Base-by-base conservation (phyloP, 768 basidiomycete genomes). In the Paxillus ammoniavirescens region DNA sequence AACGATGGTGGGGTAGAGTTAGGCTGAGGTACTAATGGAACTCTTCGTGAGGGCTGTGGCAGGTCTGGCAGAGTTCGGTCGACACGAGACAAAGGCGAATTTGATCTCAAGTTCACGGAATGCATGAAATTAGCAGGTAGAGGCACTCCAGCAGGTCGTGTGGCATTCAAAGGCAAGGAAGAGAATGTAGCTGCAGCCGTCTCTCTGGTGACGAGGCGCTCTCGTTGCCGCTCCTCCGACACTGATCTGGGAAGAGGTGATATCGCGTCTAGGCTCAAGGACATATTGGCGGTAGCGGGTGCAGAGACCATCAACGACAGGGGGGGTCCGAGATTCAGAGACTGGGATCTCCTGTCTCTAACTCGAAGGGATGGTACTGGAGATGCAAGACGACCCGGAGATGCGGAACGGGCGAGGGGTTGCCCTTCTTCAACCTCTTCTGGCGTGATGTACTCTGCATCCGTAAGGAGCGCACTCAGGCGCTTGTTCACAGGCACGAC, bases 401-500 rank as follows among this genome's bases (percentile, higher is more conserved):
- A 43, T 48, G 47, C 46, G 42, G 49, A 40, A 47, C 57, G 17
- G 43, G 53, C 59, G 58, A 30, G 68, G 57, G 48, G 69, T 35
- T 18, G 44, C 21, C 23, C 42, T 45, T 61, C 46, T 15, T 51
- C 75, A 40, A 77, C 75, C 17, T 87, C 86, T 65, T 89, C 87
- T 10, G 82, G 72, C 76, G 82, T 83, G 35, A 74, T 75, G 64
- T 84, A 85, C 55, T 89, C 86, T 4, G 82, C 77, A 58, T 89
- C 88, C 9, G 79, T 80, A 38, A 87, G 71, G 31, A 89, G 74
- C 4, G 84, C 82, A 62, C 88, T 90, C 38, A 84, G 71, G 26
- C 89, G 80, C 67, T 82, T 86, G 66, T 77, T 81, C 35, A 75
- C 71, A 8, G 86, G 85, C 3, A 89, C 84, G 52, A 91, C 72